Conservation (phyloP, 495 filamentous ascomycete species). For the Pseudevernia furfuracea region DNA sequence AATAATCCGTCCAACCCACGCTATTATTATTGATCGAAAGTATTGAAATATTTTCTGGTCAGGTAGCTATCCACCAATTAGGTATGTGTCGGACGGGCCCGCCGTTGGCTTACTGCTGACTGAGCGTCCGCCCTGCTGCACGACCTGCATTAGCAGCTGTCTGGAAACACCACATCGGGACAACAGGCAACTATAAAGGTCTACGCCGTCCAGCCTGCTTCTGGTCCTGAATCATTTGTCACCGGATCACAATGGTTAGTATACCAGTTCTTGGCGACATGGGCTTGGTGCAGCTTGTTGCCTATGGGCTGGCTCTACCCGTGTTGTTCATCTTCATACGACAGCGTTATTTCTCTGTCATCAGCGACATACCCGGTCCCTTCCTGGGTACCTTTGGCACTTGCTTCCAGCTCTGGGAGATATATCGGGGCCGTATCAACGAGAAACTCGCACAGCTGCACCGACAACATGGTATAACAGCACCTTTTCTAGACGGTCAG, state of each 20-base stretch:
- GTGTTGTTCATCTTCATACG: background rate
- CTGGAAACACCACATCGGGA: too few species aligned
- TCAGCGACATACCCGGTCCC: background rate
- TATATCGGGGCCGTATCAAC: background rate
- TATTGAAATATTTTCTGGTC: too few species aligned
- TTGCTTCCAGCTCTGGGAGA: constrained; percentile 6
- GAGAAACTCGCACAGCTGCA: background rate
- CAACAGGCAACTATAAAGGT: too few species aligned
- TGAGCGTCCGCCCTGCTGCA: too few species aligned
- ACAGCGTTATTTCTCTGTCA: constrained; percentile 1
- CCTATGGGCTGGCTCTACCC: background rate
- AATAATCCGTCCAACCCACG: too few species aligned
- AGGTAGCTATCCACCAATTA: too few species aligned
- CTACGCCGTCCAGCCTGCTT: background rate
- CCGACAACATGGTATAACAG: background rate
- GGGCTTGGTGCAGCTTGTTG: background rate
- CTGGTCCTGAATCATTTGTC: background rate
- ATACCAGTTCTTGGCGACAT: background rate
- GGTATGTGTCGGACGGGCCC: too few species aligned
- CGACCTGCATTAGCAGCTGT: too few species aligned
- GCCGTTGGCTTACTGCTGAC: too few species aligned
- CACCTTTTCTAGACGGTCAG: too few species aligned
- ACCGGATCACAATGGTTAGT: background rate
- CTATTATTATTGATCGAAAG: too few species aligned
- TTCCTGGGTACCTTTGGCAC: background rate